Conservation (phyloP, 1,284 basidiomycete species). For the Puccinia coronata region DNA sequence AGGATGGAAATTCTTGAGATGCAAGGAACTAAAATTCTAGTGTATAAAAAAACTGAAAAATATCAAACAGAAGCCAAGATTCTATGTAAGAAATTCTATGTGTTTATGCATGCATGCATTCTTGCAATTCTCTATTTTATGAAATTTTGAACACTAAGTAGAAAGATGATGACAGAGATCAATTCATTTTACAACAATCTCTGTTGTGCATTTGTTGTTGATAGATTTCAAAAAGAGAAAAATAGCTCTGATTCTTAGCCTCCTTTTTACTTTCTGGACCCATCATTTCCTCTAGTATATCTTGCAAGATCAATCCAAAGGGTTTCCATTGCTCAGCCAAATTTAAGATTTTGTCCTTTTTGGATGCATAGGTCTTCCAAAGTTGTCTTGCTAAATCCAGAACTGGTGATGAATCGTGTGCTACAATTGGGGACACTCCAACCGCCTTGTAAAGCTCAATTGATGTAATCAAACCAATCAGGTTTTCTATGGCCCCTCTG, state of each 20-base stretch:
- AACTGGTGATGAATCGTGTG: neutral
- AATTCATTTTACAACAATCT: neutral
- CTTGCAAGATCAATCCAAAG: slow-evolving; percentile 4
- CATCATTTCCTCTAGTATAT: neutral
- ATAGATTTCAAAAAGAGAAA: neutral
- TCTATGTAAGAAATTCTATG: too few species aligned
- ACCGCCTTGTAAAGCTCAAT: slow-evolving; percentile 4
- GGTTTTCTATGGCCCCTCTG: slow-evolving; percentile 6
- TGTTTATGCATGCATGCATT: too few species aligned
- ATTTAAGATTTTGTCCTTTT: neutral
- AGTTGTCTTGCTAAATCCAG: slow-evolving; percentile 3
- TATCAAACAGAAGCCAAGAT: too few species aligned
- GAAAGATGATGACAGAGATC: too few species aligned
- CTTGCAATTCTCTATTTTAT: too few species aligned
- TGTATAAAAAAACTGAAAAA: too few species aligned
- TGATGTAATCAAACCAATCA: slow-evolving; percentile 7
- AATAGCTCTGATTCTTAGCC: neutral
- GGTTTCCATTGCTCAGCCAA: neutral
- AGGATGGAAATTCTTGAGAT: too few species aligned
- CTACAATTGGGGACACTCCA: neutral
- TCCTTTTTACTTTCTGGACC: neutral
- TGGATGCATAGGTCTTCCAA: neutral
- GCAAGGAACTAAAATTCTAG: too few species aligned
- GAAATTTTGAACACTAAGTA: too few species aligned
- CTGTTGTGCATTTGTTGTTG: neutral